Percentiles rank a stretch among this genome's conserved stretches.
These are phyloP conservation scores for Fraxinus albicans DNA, from an alignment of 305 asterid genomes.

Conservation along the genomic window DNA sequence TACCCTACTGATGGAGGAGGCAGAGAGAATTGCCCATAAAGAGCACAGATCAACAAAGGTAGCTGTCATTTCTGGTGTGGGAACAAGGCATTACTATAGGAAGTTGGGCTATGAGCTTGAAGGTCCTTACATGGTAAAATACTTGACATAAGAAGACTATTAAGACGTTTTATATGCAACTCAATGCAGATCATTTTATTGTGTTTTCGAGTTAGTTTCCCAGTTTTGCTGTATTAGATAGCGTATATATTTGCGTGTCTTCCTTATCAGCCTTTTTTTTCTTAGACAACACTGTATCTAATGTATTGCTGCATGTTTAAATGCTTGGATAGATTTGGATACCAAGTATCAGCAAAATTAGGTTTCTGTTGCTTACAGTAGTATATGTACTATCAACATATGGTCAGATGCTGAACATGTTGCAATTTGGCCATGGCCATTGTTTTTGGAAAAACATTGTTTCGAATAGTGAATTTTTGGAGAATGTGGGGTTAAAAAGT, in stretches of 20 bases:
- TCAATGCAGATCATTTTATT: neutral
- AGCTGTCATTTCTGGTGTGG: conserved; percentile 94
- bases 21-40: conserved; percentile 67
- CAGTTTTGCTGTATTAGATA: neutral
- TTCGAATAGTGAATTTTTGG: neutral
- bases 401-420: neutral
- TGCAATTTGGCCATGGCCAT: neutral
- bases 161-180: neutral
- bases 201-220: neutral
- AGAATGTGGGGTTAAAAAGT: neutral
- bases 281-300: neutral
- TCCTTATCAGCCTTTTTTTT: neutral
- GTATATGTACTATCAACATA: neutral
- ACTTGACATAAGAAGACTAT: conserved; percentile 33
- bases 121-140: conserved; percentile 97
- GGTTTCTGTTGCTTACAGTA: neutral
- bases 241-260: neutral
- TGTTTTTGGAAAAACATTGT: neutral
- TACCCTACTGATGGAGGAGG: conserved; percentile 94
- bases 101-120: conserved; percentile 95
- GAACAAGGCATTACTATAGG: conserved; percentile 93
- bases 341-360: neutral
- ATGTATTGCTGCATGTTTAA: neutral
- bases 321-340: neutral
- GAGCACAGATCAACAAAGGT: conserved; percentile 87